Evolutionary conservation across 441 rosid species (phyloP).

Genomic region (Syzygium syzygioides): DNA sequence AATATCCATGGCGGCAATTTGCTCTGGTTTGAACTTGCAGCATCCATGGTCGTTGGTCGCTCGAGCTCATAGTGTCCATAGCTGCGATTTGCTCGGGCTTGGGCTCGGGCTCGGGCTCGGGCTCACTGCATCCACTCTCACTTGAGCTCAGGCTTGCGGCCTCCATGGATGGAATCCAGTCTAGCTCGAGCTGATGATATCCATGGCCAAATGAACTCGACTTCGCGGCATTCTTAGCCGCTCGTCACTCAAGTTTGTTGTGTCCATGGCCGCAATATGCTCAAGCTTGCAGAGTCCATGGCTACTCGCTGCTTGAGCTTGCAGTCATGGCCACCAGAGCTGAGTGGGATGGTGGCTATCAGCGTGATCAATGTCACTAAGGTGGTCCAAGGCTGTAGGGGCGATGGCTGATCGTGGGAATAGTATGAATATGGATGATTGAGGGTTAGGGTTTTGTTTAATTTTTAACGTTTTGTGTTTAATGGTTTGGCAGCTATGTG

Average conservation of each 20-base stretch:
- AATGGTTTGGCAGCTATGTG: background rate
- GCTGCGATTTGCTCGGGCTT: background rate
- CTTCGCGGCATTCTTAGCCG: accelerated
- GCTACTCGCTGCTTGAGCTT: background rate
- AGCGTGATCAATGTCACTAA: background rate
- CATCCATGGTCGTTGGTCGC: background rate
- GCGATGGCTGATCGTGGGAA: background rate
- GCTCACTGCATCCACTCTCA: background rate
- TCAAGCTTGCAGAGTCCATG: background rate
- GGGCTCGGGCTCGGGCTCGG: background rate
- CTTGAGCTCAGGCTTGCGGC: background rate
- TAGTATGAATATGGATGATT: background rate
- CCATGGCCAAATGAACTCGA: background rate
- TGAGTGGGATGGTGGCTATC: background rate
- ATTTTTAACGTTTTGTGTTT: background rate
- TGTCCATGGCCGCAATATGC: background rate
- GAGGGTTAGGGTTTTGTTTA: background rate
- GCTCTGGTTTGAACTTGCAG: background rate
- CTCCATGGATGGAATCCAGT: background rate
- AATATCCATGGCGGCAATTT: background rate
- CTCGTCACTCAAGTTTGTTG: background rate
- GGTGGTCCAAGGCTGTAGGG: background rate
- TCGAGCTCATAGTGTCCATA: background rate
- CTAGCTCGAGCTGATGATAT: background rate
- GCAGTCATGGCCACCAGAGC: background rate